phyloP scores from a whole-genome alignment of 208 protist species.

The Trypanosoma scelopori region DNA sequence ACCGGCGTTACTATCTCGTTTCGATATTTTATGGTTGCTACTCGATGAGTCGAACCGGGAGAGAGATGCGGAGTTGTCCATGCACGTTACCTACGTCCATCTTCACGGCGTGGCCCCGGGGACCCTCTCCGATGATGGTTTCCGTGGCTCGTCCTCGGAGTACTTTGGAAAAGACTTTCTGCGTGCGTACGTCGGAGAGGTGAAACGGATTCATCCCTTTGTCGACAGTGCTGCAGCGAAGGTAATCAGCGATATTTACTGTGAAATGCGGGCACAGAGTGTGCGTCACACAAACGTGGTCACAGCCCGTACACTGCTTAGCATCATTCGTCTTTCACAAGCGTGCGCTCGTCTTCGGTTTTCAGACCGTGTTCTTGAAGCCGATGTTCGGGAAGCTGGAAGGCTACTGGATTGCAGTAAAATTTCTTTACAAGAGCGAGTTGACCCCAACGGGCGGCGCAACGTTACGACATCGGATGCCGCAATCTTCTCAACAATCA shows the following conservation, averaged over 20 bases:
- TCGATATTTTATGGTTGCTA: conserved; percentile 95
- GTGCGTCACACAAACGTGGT: conserved; percentile 78
- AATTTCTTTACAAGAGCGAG: conserved; percentile 70
- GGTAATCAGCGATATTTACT: conserved; percentile 87
- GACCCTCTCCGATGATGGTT: conserved; percentile 44
- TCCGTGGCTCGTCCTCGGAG: conserved; percentile 48
- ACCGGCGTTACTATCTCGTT: conserved; percentile 97
- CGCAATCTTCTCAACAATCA: conserved; percentile 79
- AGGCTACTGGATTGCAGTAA: conserved; percentile 88
- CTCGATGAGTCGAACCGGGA: conserved; percentile 89
- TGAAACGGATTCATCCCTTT: conserved; percentile 79
- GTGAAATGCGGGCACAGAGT: conserved; percentile 87
- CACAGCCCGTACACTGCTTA: conserved; percentile 82
- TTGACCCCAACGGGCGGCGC: conserved; percentile 41
- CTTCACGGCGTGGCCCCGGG: conserved; percentile 73
- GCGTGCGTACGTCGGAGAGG: conserved; percentile 84
- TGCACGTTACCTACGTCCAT: conserved; percentile 93
- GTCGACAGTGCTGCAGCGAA: conserved; percentile 71
- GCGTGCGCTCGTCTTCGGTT: conserved; percentile 90
- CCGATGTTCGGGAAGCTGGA: conserved; percentile 91
- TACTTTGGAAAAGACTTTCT: conserved; percentile 86
- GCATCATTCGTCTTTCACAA: conserved; percentile 96
- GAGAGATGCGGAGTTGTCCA: conserved; percentile 92
- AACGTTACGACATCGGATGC: conserved; percentile 75
- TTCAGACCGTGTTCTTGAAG: conserved; percentile 67